Base-by-base conservation (phyloP, 2,329 filamentous ascomycete species). In the Verticillium tricorpus region DNA sequence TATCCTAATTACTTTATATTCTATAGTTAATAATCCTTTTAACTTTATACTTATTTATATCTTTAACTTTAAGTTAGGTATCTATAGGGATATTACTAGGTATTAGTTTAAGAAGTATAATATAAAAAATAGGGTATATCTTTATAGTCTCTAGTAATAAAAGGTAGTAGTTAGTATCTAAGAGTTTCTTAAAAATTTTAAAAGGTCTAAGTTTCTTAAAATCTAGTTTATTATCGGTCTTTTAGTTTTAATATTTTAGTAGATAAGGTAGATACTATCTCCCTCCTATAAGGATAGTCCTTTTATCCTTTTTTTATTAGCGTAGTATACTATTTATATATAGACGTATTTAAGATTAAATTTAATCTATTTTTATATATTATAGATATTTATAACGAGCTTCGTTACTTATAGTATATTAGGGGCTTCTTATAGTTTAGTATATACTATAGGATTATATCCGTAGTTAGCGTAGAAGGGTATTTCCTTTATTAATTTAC, bases 231-330 rank as follows among this genome's bases (percentile, higher is more conserved):
- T 58, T n/a, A 14, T 61, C 56, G 40, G 56, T 37, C 37, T 12
- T 58, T 58, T 61, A 19, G 31, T 61, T 58, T 61, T 58, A 40
- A 61, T 61, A 40, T 61, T 58, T 55, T 15, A 3, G 9, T n/a
- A n/a, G 8, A 54, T 39, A 39, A 61, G 28, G 19, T 61, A 61
- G 14, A 55, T 22, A 22, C 22, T 61, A 61, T 58, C 40, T 50
- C 60, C 60, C 40, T 61, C 31, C 32, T 58, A 31, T 17, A 61
- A 57, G 40, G 56, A 37, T 61, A 58, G 40, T 61, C 60, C 40
- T 32, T 61, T 61, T 55, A 58, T 35, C 25, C 32, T 58, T 58
- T 32, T 14, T 4, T 45, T n/a, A 19, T 60, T 56, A 50, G 28
- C 28, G 17, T 35, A 35, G 8, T 35, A 35, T 35, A 14, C 34